These are phyloP conservation scores for Coniochaeta sp. DNA, from an alignment of 2,329 filamentous ascomycete genomes.

Conservation along the genomic window DNA sequence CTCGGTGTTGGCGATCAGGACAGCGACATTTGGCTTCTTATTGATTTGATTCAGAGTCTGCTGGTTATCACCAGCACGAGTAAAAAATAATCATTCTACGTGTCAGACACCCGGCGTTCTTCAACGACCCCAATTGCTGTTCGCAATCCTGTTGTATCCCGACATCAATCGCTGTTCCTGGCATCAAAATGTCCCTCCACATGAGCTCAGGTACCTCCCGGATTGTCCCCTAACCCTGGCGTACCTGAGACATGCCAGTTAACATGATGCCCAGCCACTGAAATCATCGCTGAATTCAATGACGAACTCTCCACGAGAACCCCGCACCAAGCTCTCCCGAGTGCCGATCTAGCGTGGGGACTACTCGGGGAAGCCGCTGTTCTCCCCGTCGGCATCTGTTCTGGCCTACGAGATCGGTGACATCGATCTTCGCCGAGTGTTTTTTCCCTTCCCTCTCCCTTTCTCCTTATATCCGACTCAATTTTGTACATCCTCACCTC, in stretches of 20 bases:
- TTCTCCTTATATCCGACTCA: not conserved
- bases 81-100: not conserved
- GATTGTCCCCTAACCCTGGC: not conserved
- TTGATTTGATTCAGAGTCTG: not conserved
- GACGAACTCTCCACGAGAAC: not conserved
- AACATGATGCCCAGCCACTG: not conserved
- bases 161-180: not conserved
- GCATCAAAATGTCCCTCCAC: not conserved
- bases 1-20: not conserved
- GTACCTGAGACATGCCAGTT: not conserved
- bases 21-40: not conserved
- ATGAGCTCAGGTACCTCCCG: not conserved
- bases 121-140: not conserved
- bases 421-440: not conserved
- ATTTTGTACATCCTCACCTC: no score
- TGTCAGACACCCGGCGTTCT: not conserved
- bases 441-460: not conserved
- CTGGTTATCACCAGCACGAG: not conserved
- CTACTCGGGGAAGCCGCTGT: not conserved
- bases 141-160: no score
- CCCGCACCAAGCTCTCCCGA: slow-evolving; percentile 4
- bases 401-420: not conserved
- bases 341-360: not conserved
- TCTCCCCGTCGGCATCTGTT: not conserved
- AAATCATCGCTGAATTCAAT: not conserved